Evolutionary conservation across 2,329 filamentous ascomycete genomes (phyloP).

Genomic region (Colletotrichum filicis): DNA sequence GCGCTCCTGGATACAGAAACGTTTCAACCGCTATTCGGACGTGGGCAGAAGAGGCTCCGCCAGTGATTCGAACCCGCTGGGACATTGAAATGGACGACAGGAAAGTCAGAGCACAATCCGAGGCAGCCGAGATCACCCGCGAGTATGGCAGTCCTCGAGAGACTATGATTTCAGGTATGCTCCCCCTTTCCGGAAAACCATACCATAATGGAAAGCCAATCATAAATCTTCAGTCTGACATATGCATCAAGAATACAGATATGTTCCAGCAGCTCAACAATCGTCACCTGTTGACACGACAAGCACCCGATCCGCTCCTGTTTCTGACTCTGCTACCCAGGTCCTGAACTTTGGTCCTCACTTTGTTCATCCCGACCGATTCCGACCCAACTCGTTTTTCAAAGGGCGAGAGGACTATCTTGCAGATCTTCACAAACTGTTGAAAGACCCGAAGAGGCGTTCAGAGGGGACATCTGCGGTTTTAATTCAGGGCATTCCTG

Average conservation of each 20-base stretch:
- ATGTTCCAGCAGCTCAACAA: background rate
- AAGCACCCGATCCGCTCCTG: background rate
- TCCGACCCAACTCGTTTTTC: constrained; percentile 72
- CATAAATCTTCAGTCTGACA: background rate
- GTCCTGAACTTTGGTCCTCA: constrained; percentile 32
- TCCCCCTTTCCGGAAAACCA: too few relatives aligned
- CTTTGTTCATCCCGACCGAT: constrained; percentile 63
- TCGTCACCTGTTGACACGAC: background rate
- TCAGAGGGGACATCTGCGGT: constrained; percentile 70
- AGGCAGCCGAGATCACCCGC: constrained; percentile 56
- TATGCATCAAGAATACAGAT: background rate
- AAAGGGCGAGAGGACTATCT: constrained; percentile 70
- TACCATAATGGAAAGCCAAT: too few relatives aligned
- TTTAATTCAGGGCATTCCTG: constrained; percentile 72
- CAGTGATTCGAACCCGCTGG: constrained; percentile 68
- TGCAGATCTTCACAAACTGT: constrained; percentile 65
- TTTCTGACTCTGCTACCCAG: background rate
- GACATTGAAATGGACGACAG: constrained; percentile 67
- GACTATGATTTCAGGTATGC: constrained; percentile 33
- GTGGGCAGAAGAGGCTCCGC: constrained; percentile 65
- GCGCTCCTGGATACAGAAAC: constrained; percentile 72
- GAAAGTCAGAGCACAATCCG: constrained; percentile 53
- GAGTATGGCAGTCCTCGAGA: constrained; percentile 20
- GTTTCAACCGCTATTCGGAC: constrained; percentile 60
- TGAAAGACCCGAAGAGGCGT: constrained; percentile 67